A percentile compares a stretch with the other conserved stretches of the same genome.
phyloP scores from a whole-genome alignment of 768 basidiomycete genomes.

The Phaffia australis region DNA sequence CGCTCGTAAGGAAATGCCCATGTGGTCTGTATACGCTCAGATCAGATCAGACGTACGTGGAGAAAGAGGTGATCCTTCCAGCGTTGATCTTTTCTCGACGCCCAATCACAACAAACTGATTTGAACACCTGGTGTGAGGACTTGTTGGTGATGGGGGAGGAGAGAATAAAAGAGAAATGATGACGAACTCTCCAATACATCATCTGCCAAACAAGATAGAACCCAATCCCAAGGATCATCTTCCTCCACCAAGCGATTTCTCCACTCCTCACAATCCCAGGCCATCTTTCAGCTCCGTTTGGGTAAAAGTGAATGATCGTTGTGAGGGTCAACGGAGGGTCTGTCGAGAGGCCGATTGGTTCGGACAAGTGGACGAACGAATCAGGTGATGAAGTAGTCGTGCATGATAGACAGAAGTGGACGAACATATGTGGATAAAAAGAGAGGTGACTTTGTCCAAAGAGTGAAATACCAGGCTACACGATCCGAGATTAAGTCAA shows the following conservation, averaged over 20 bases:
- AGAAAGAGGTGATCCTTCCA: slow-evolving; percentile 19
- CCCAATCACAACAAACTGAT: slow-evolving; percentile 20
- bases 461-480: slow-evolving; percentile 90
- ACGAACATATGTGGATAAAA: slow-evolving; percentile 84
- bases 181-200: slow-evolving; percentile 7
- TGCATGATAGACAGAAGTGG: background rate
- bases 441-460: slow-evolving; percentile 86
- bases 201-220: slow-evolving; percentile 47
- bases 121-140: too few species aligned
- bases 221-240: slow-evolving; percentile 64
- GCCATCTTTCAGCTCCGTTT: slow-evolving; percentile 66
- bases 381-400: background rate
- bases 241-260: slow-evolving; percentile 60
- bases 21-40: background rate
- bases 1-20: too few species aligned
- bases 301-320: slow-evolving; percentile 87
- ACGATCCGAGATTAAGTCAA: too few species aligned
- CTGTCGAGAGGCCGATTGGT: background rate
- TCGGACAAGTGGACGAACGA: too few species aligned
- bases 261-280: slow-evolving; percentile 62
- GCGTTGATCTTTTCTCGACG: slow-evolving; percentile 23
- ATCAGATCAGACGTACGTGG: slow-evolving; percentile 12
- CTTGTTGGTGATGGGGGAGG: background rate
- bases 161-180: background rate
- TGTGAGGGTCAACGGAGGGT: slow-evolving; percentile 66